Conservation (phyloP, 768 basidiomycete species). For the Trametes punicea region DNA sequence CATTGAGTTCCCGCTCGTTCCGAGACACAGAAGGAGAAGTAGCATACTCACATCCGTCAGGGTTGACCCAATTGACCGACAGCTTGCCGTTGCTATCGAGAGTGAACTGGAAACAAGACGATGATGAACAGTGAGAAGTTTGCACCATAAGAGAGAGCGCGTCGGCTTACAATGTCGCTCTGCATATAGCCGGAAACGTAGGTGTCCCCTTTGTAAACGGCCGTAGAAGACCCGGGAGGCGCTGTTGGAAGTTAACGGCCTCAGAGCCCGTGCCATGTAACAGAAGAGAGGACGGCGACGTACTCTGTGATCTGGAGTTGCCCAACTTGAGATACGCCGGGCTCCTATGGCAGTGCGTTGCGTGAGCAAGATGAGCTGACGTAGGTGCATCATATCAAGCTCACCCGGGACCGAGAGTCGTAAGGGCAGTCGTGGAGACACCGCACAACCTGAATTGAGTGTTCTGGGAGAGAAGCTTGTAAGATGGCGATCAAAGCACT, state of each 20-base stretch:
- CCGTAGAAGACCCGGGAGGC: too few species aligned
- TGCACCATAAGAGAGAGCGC: too few species aligned
- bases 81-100: conserved; percentile 14
- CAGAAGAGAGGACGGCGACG: too few species aligned
- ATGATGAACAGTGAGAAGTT: background rate
- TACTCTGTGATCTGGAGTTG: too few species aligned
- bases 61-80: conserved; percentile 22
- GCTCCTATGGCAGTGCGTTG: too few species aligned
- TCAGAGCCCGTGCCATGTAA: too few species aligned
- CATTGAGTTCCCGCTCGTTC: background rate
- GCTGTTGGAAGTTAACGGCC: too few species aligned
- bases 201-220: too few species aligned
- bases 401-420: conserved; percentile 19
- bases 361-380: too few species aligned
- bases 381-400: background rate
- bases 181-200: too few species aligned
- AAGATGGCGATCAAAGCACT: background rate
- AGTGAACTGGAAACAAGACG: conserved; percentile 10
- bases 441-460: conserved; percentile 12
- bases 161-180: too few species aligned
- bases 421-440: conserved; percentile 17
- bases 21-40: background rate
- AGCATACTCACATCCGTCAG: conserved; percentile 20
- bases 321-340: too few species aligned
- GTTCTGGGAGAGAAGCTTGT: background rate